Conservation (phyloP, 768 basidiomycete genomes). For the Rhodosporidiobolus sp. region DNA sequence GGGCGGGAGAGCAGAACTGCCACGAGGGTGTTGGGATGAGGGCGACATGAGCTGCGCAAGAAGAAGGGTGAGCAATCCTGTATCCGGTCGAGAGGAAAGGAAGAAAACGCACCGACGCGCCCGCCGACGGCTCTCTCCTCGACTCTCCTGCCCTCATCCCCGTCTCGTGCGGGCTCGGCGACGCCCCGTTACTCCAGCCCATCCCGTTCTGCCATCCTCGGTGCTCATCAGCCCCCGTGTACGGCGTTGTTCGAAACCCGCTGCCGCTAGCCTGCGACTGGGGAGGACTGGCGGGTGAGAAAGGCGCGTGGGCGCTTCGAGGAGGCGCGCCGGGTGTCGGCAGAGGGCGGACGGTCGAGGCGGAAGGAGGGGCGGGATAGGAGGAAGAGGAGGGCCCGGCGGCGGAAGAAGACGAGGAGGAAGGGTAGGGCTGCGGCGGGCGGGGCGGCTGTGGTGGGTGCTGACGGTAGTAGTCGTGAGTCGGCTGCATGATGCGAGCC, state of each 20-base stretch:
- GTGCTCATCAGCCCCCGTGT: no score
- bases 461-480: constrained; percentile 1
- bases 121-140: no score
- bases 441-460: neutral
- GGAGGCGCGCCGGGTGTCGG: neutral
- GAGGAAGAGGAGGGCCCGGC: constrained; percentile 1
- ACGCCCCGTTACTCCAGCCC: no score
- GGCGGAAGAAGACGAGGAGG: neutral
- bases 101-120: neutral
- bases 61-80: neutral
- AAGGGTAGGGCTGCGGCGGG: neutral
- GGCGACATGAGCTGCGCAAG: constrained; percentile 1
- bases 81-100: no score
- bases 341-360: neutral
- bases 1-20: neutral
- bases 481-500: neutral
- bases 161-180: no score
- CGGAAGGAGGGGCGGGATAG: neutral
- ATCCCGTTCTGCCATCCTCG: no score
- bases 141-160: no score
- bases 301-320: neutral
- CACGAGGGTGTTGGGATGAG: neutral
- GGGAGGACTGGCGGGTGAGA: neutral
- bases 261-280: no score
- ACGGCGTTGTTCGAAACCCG: no score